phyloP scores from a whole-genome alignment of 257 asterid genomes.

The Solanum sejunctum region DNA sequence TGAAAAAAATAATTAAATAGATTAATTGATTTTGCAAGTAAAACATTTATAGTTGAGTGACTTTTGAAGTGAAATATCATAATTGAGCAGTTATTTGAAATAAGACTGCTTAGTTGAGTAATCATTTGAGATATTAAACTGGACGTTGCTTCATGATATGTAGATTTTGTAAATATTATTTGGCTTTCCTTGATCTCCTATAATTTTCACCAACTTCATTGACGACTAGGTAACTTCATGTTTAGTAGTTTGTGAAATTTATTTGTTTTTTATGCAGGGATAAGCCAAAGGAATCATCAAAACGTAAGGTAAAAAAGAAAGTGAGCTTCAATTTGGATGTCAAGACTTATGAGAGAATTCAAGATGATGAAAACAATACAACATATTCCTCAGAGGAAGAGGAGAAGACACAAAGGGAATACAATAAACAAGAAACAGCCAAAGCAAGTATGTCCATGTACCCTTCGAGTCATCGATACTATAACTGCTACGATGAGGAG shows the following conservation, averaged over 20 bases:
- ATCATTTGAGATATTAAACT: too few species aligned
- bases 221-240: not conserved
- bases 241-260: not conserved
- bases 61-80: too few species aligned
- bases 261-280: conserved; percentile 17
- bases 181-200: not conserved
- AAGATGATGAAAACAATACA: conserved; percentile 20
- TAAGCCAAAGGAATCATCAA: conserved; percentile 27
- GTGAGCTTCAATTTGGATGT: conserved; percentile 66
- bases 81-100: too few species aligned
- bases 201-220: not conserved
- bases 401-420: conserved; percentile 29
- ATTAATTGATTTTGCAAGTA: too few species aligned
- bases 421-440: conserved; percentile 11
- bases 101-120: too few species aligned
- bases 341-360: conserved; percentile 50
- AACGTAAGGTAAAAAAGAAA: conserved; percentile 42
- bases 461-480: conserved; percentile 47
- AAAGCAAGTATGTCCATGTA: conserved; percentile 5
- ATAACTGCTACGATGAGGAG: conserved; percentile 37
- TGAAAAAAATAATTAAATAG: too few species aligned
- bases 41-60: too few species aligned
- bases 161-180: not conserved
- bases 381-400: conserved; percentile 21
- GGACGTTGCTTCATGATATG: not conserved